Base-by-base conservation (phyloP, 202 grass and related monocot genomes). In the Zizania palustris region DNA sequence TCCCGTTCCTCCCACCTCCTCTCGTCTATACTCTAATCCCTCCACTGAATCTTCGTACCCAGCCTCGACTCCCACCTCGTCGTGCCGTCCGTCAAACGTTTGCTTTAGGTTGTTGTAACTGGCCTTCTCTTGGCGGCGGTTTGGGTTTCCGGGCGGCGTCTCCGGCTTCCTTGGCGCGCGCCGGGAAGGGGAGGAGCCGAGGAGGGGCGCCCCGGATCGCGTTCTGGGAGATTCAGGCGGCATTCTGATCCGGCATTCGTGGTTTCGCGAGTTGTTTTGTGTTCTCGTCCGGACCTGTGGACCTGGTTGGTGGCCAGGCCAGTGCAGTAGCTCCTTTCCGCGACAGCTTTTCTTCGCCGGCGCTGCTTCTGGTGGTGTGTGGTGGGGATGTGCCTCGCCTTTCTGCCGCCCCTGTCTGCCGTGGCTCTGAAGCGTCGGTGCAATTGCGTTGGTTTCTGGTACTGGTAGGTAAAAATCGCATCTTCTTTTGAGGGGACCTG, bases 351-450 rank as follows among this genome's bases (percentile, higher is more conserved):
- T 73, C 66, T 74, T 20, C 76, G 76, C 42, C 58, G 58, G 64
- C 72, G 7, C 51, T 8, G 49, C 28, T 20, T 22, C 63, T 69
- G 71, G 5, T 81, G 83, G 38, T 54, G 66, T 12, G 60, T 75
- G 85, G 70, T 84, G 76, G 71, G 76, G 86, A 88, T 80, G 81
- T 43, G 42, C 76, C 70, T 71, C 43, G 76, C 81, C 86, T 80
- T 88, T 88, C 35, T n/a, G 81, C 81, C 71, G 76, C 81, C 75
- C 64, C 49, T 59, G 59, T 20, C 50, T 84, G 76, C 76, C 86
- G 86, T 88, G 71, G 20, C 60, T 76, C 65, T 66, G 59, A 88
- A 76, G 71, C 59, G 50, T 66, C 37, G 82, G 13, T 2, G 67
- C 20, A 22, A 4, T 66, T 53, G 60, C 35, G 13, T 66, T 67